A percentile compares a stretch with the other conserved stretches of the same genome.
These are phyloP conservation scores for Apiotrichum gamsii DNA, from an alignment of 1,284 basidiomycete species.

Conservation along the genomic window DNA sequence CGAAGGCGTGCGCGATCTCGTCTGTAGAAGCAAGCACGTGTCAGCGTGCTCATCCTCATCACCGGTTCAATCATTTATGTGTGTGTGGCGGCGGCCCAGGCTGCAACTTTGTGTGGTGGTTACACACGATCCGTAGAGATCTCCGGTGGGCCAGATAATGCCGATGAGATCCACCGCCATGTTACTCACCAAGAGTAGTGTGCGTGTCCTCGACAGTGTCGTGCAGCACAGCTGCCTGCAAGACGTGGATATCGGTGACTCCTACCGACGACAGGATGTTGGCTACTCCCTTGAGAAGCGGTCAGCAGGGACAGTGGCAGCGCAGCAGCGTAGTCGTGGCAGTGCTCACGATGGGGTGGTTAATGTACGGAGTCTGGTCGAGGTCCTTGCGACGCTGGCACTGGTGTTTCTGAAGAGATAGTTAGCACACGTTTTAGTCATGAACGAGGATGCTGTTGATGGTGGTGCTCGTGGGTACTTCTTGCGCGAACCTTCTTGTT, in stretches of 20 bases:
- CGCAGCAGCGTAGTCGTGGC: too few species aligned
- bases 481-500: too few species aligned
- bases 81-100: not conserved
- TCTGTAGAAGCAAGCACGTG: too few species aligned
- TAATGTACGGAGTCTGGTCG: slow-evolving; percentile 47
- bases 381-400: slow-evolving; percentile 46
- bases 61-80: too few species aligned
- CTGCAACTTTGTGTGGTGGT: too few species aligned
- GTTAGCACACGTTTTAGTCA: too few species aligned
- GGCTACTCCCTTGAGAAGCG: slow-evolving; percentile 34
- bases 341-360: slow-evolving; percentile 40
- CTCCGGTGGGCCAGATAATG: too few species aligned
- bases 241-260: slow-evolving; percentile 36
- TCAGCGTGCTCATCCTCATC: too few species aligned
- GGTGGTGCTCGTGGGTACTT: too few species aligned
- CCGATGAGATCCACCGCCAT: too few species aligned
- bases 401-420: slow-evolving; percentile 42
- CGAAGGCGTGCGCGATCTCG: slow-evolving; percentile 40
- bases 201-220: slow-evolving; percentile 50
- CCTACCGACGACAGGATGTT: slow-evolving; percentile 43
- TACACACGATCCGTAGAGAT: too few species aligned
- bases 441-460: too few species aligned
- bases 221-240: slow-evolving; percentile 48
- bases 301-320: not conserved
- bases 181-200: slow-evolving; percentile 39